Evolutionary conservation across 495 filamentous ascomycete genomes (phyloP).

Genomic region (Hypoxylon perforatum): DNA sequence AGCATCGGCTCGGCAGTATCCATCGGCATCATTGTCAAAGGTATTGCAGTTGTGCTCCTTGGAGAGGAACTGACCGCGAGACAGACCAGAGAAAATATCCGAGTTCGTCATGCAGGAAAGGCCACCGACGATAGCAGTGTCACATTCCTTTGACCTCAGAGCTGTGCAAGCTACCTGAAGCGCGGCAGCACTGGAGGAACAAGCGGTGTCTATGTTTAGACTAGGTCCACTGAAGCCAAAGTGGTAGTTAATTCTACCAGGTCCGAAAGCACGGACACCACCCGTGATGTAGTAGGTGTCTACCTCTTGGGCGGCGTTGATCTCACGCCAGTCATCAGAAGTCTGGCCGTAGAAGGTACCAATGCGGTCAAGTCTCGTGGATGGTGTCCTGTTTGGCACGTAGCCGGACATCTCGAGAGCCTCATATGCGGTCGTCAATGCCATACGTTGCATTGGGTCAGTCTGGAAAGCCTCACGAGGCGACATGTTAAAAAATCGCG

Average conservation of each 20-base stretch:
- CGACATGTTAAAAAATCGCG: constrained; percentile 95
- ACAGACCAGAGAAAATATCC: constrained; percentile 86
- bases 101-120: constrained; percentile 83
- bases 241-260: constrained; percentile 86
- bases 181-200: constrained; percentile 85
- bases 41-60: constrained; percentile 83
- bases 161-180: constrained; percentile 87
- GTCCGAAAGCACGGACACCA: constrained; percentile 86
- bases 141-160: constrained; percentile 83
- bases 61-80: constrained; percentile 84
- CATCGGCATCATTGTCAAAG: constrained; percentile 80
- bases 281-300: constrained; percentile 96
- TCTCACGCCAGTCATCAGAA: constrained; percentile 91
- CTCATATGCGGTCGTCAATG: constrained; percentile 86
- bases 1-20: constrained; percentile 80
- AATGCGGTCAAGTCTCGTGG: constrained; percentile 83
- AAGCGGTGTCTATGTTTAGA: constrained; percentile 88
- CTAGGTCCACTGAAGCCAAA: constrained; percentile 91
- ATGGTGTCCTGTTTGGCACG: constrained; percentile 85
- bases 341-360: constrained; percentile 95
- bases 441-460: constrained; percentile 89
- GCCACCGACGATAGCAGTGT: constrained; percentile 86
- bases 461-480: constrained; percentile 89
- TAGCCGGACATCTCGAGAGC: constrained; percentile 93
- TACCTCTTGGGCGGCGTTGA: constrained; percentile 89